Base-by-base conservation (phyloP, 257 asterid species). In the Salvia hispanica region DNA sequence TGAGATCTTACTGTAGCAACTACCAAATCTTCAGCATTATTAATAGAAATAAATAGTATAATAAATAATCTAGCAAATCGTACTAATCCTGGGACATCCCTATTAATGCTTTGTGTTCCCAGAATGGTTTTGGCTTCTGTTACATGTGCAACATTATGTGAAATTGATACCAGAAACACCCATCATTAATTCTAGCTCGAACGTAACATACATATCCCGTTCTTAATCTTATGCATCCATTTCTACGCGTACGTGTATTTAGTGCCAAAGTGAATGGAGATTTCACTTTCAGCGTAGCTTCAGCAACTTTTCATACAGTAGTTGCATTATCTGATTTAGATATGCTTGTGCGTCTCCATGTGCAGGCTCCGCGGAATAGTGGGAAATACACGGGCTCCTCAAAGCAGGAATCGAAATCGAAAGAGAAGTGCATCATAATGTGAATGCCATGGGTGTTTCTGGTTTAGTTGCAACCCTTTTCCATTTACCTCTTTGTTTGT, bases 381-480 rank as follows among this genome's bases (percentile, higher is more conserved):
- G 78, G 71, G 60, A 81, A 66, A 69, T 67, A 70, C 54, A n/a
- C 83, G 45, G 46, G 81, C 43, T 43, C 91, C 33, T 67, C 95
- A 39, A 92, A 75, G 80, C 89, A 74, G 70, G 97, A 90, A 36
- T 42, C 90, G 3, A 88, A 86, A 75, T 82, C 95, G 21, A 89
- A 87, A 72, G 95, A 86, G 39, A 88, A 81, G 78, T 89, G 96
- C 80, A 72, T 70, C 67, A 71, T 92, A 70, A 85, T 92, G 96
- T 92, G 70, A 77, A 46, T 70, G 71, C 9, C 58, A 44, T 16
- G 14, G 64, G 31, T 61, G 66, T 66, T 66, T 71, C 42, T 44
- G 59, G 3, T 57, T 56, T 54, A 36, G 5, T 47, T 42, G 48
- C 64, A 50, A 52, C 58, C 9, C 25, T 53, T 73, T 42, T 18